Evolutionary conservation across 1,284 basidiomycete species (phyloP).

Genomic region (Papiliotrema flavescens): DNA sequence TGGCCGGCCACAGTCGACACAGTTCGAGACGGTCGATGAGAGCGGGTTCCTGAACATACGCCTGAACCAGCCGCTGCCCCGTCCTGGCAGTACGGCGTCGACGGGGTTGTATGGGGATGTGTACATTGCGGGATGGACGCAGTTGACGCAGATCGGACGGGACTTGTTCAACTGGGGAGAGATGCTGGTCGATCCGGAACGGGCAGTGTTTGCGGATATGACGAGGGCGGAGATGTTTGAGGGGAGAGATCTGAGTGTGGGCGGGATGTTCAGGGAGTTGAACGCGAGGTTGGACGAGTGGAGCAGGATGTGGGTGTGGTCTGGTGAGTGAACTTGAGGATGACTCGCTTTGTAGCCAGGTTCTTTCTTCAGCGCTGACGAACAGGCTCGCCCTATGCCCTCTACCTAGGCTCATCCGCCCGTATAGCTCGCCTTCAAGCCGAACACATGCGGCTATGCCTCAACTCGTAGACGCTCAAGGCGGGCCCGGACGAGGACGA

Average conservation of each 20-base stretch:
- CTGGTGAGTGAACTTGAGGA: slow-evolving; percentile 14
- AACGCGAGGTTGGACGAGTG: slow-evolving; percentile 33
- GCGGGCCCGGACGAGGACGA: slow-evolving; percentile 23
- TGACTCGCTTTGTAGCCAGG: too few species aligned
- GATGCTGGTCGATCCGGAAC: slow-evolving; percentile 21
- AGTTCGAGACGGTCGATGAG: slow-evolving; percentile 30
- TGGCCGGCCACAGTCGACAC: slow-evolving; percentile 29
- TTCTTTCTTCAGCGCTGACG: neutral
- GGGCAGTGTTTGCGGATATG: slow-evolving; percentile 17
- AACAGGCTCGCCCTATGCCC: slow-evolving; percentile 27
- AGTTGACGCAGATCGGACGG: slow-evolving; percentile 34
- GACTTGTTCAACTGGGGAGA: slow-evolving; percentile 32
- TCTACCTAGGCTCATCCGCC: slow-evolving; percentile 32
- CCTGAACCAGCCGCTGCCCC: slow-evolving; percentile 16
- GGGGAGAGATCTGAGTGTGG: slow-evolving; percentile 20
- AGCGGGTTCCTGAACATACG: slow-evolving; percentile 23
- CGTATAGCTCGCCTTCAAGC: slow-evolving; percentile 29
- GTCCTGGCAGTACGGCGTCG: slow-evolving; percentile 20
- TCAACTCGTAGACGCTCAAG: slow-evolving; percentile 35
- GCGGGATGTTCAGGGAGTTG: slow-evolving; percentile 28
- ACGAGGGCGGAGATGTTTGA: slow-evolving; percentile 14
- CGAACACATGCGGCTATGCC: slow-evolving; percentile 34
- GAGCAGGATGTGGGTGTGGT: slow-evolving; percentile 34
- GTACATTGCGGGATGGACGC: slow-evolving; percentile 32
- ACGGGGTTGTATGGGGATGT: slow-evolving; percentile 32